Conservation (phyloP, 768 basidiomycete genomes). For the Mycena pura region DNA sequence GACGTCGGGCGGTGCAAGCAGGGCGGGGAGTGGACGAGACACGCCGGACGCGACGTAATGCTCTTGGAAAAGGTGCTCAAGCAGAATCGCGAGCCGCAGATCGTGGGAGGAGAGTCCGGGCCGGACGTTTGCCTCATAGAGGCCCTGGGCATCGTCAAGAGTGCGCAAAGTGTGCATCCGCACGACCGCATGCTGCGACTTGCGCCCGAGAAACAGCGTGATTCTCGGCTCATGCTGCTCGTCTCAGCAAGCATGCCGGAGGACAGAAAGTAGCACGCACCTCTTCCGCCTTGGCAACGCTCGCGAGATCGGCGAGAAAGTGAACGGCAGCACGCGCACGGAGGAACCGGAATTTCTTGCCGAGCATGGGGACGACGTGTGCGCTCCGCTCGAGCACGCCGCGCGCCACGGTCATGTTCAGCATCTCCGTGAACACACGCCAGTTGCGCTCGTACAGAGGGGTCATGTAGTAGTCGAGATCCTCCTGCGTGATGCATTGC, state of each 20-base stretch:
- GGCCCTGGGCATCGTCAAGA: neutral
- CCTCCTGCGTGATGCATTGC: slow-evolving; percentile 10
- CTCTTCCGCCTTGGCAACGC: slow-evolving; percentile 5
- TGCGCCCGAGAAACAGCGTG: slow-evolving; percentile 2
- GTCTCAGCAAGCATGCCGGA: neutral
- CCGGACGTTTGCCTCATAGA: neutral
- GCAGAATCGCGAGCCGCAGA: slow-evolving; percentile 14
- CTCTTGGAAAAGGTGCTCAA: slow-evolving; percentile 10
- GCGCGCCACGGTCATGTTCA: slow-evolving; percentile 8
- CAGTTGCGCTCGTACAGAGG: slow-evolving; percentile 17
- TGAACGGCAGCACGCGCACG: neutral
- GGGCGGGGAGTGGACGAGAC: slow-evolving; percentile 1
- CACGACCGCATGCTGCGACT: slow-evolving; percentile 1
- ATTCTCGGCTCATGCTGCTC: slow-evolving; percentile 14
- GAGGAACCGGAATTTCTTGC: slow-evolving; percentile 22
- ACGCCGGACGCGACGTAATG: slow-evolving; percentile 3
- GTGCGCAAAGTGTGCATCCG: slow-evolving; percentile 16
- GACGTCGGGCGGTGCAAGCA: neutral
- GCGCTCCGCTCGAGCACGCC: slow-evolving; percentile 1
- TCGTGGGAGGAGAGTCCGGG: slow-evolving; percentile 13
- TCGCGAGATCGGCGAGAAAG: slow-evolving; percentile 10
- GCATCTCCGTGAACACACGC: slow-evolving; percentile 18
- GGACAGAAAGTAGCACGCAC: no score
- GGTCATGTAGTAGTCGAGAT: slow-evolving; percentile 15
- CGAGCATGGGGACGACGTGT: slow-evolving; percentile 14